phyloP scores from a whole-genome alignment of 805 yeast species.

The Candida incommunis region DNA sequence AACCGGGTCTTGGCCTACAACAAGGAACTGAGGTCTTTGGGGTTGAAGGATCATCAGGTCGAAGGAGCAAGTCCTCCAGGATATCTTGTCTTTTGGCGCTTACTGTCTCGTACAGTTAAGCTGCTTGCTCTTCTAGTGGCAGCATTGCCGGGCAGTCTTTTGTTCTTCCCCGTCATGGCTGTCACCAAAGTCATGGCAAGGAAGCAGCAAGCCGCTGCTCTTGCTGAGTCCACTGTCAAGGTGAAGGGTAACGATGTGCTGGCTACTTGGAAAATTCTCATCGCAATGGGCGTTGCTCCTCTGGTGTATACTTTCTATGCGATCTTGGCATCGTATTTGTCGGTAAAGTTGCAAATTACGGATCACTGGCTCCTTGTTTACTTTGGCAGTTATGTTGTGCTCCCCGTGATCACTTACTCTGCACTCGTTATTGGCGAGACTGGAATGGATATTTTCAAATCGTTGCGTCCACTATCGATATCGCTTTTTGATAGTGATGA shows the following conservation, averaged over 20 bases:
- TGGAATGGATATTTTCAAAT: slow-evolving; percentile 79
- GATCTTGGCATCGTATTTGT: slow-evolving; percentile 23
- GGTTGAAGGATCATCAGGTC: slow-evolving; percentile 64
- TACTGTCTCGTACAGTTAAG: slow-evolving; percentile 40
- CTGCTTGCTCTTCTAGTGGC: slow-evolving; percentile 42
- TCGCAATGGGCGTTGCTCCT: slow-evolving; percentile 83
- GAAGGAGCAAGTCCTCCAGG: slow-evolving; percentile 38
- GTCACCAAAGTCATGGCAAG: slow-evolving; percentile 62
- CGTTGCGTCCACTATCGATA: slow-evolving; percentile 56
- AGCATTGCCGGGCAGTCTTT: slow-evolving; percentile 76
- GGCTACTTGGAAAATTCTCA: slow-evolving; percentile 93
- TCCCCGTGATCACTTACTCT: slow-evolving; percentile 68
- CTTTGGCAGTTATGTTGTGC: slow-evolving; percentile 42
- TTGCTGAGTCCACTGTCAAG: slow-evolving; percentile 79
- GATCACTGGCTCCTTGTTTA: slow-evolving; percentile 22
- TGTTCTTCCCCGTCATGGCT: slow-evolving; percentile 80
- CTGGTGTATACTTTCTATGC: slow-evolving; percentile 73
- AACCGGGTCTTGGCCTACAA: slow-evolving; percentile 59
- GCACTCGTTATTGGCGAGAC: slow-evolving; percentile 86
- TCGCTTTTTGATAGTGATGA: slow-evolving; percentile 24
- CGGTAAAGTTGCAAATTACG: slow-evolving; percentile 20
- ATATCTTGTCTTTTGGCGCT: slow-evolving; percentile 30
- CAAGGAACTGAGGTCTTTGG: slow-evolving; percentile 43
- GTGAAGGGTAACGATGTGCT: slow-evolving; percentile 86
- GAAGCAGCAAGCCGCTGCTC: slow-evolving; percentile 60